phyloP scores from a whole-genome alignment of 495 filamentous ascomycete genomes.

The Lasiosphaeriaceae sp. region DNA sequence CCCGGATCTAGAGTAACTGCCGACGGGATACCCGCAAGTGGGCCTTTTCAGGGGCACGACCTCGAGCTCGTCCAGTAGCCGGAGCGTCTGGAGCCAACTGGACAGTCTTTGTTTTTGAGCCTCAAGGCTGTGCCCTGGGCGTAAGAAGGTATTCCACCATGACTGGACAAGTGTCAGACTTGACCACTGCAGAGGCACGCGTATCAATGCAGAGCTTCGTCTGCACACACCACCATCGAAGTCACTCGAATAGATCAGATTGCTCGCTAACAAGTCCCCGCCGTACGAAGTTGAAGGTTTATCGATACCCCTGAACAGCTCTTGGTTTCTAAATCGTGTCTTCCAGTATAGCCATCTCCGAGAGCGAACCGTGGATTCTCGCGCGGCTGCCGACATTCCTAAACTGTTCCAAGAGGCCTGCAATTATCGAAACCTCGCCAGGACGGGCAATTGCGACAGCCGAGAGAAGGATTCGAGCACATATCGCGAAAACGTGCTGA shows the following conservation, averaged over 20 bases:
- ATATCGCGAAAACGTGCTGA: conserved; percentile 66
- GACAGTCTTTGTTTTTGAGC: too few relatives aligned
- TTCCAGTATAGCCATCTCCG: conserved; percentile 23
- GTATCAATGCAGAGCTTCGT: not conserved
- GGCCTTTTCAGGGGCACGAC: too few relatives aligned
- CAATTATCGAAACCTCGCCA: conserved; percentile 3
- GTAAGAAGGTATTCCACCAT: too few relatives aligned
- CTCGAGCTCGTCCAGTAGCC: too few relatives aligned
- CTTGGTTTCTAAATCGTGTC: not conserved
- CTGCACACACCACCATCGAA: not conserved
- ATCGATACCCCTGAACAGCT: not conserved
- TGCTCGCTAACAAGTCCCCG: too few relatives aligned
- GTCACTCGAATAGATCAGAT: not conserved
- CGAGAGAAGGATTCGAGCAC: conserved; percentile 53
- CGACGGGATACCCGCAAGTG: too few relatives aligned
- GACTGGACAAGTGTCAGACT: too few relatives aligned
- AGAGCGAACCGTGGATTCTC: conserved; percentile 30
- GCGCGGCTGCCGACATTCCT: conserved; percentile 18
- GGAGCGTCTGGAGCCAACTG: too few relatives aligned
- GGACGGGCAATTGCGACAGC: conserved; percentile 32
- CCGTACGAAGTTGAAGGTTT: not conserved
- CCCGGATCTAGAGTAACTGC: too few relatives aligned
- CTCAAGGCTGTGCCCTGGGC: too few relatives aligned
- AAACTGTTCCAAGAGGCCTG: conserved; percentile 28
- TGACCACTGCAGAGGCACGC: too few relatives aligned